Base-by-base conservation (phyloP, 106 monocot genomes). In the Amphibolis antarctica region DNA sequence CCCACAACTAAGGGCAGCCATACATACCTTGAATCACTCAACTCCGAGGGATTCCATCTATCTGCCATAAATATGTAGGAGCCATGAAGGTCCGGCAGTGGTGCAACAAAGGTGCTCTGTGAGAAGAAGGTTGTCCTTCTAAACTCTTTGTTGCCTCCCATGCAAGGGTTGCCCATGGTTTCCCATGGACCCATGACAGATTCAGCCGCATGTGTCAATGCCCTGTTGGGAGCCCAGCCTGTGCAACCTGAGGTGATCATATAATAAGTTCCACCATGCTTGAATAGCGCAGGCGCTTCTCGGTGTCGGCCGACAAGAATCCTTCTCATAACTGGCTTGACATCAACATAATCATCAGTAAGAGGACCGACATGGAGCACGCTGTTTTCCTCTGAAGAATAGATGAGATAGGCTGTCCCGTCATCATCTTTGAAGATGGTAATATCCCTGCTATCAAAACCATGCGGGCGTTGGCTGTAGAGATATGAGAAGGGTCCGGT, bases 181-280 rank as follows among this genome's bases (percentile, higher is more conserved):
- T 96, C 94, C 94, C 94, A 96, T 1, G 86, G 82, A 3, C 94
- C 94, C 89, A 96, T 78, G 18, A 96, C 73, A 0, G 86, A 78
- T 57, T 86, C 81, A 1, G 94, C 81, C 0, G 89, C 94, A 29
- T 96, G 89, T 17, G 76, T 77, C 75, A 86, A 18, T 10, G 89
- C 94, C 29, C 71, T 53, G 59, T 96, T 96, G 0, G 94, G 94
- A 11, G 94, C 89, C 94, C 94, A 96, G 10, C 94, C 94, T 0
- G 80, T 72, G 71, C 94, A 96, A 15, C 94, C 89, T 0, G 94
- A 96, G 25, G 94, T 96, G 53, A 96, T 82, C 94, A 96, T 96
- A 66, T 96, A 96, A 69, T 96, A 96, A 12, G 78, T 84, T 3
- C 83, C 78, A 50, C 72, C 63, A 26, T 82, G 48, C 59, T 96